Conservation (phyloP, 768 basidiomycete genomes). For the Pleurotus ostreatus region DNA sequence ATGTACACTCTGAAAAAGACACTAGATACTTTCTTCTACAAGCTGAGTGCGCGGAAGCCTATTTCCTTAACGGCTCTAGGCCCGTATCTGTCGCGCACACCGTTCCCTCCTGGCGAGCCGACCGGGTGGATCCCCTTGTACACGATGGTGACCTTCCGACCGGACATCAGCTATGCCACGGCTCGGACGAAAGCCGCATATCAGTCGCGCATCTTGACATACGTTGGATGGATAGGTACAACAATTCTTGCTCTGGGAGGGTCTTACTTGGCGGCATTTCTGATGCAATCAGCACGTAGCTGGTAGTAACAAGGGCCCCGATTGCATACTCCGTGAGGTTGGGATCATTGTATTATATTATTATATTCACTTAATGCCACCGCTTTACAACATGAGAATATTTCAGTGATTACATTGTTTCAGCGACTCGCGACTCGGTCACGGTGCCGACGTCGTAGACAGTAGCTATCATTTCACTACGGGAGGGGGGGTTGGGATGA, state of each 20-base stretch:
- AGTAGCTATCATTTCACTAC: not conserved
- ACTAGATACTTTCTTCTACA: constrained; percentile 71
- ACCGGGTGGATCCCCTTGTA: constrained; percentile 90
- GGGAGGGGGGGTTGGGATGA: constrained; percentile 15
- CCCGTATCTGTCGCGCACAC: constrained; percentile 41
- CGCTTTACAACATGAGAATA: not conserved
- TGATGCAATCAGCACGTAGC: constrained; percentile 29
- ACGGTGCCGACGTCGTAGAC: too few species aligned
- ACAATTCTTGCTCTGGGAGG: constrained; percentile 38
- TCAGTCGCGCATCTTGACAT: constrained; percentile 63
- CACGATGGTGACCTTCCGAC: constrained; percentile 97
- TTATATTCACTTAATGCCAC: constrained; percentile 1
- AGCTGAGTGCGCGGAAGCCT: constrained; percentile 48
- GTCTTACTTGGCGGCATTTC: constrained; percentile 36
- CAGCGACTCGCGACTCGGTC: not conserved
- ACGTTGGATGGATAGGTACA: constrained; percentile 45
- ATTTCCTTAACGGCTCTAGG: constrained; percentile 43
- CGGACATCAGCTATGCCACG: constrained; percentile 87
- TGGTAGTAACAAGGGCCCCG: constrained; percentile 16
- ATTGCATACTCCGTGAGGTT: not conserved
- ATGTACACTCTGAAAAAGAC: constrained; percentile 75
- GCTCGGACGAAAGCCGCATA: constrained; percentile 65
- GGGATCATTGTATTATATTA: not conserved
- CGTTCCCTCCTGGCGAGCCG: constrained; percentile 59
- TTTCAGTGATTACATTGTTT: not conserved